Base-by-base conservation (phyloP, 495 filamentous ascomycete species). In the Cercophora sp. region DNA sequence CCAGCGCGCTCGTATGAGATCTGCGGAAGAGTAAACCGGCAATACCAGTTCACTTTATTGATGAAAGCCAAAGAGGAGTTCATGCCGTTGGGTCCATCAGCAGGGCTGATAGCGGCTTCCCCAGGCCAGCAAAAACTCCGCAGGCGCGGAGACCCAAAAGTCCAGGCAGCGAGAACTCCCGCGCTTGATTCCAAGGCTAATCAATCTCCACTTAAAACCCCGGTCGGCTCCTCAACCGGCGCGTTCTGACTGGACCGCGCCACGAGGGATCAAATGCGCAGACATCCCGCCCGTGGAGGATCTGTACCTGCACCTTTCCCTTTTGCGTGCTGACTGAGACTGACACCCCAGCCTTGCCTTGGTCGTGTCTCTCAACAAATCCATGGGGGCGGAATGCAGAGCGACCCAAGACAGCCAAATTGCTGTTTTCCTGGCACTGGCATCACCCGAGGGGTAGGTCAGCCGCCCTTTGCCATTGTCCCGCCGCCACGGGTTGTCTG, bases 101-200 rank as follows among this genome's bases (percentile, higher is more conserved):
- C 29, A 32, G 29, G 29, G 29, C 29, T 32, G 29, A 32, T 32
- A 13, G 29, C 29, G n/a, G n/a, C n/a, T n/a, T n/a, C n/a, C n/a
- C n/a, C n/a, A n/a, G n/a, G n/a, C n/a, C n/a, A n/a, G n/a, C n/a
- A n/a, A n/a, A n/a, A n/a, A n/a, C n/a, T n/a, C n/a, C n/a, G n/a
- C n/a, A n/a, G n/a, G n/a, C n/a, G n/a, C n/a, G n/a, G 36, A n/a
- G 2, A n/a, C 3, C 8, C 18, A 20, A 2, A 6, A 13, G 22
- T 24, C 22, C 41, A 44, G 41, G 41, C 44, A 32, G 44, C 26
- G 4, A 47, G 44, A 47, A 47, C 26, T 32, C 16, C 44, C 44
- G 44, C n/a, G 24, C 27, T 47, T 16, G 26, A n/a, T 34, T 23
- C 44, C 25, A 23, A 4, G 13, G 40, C 34, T 23, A 47, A 47